These are phyloP conservation scores for Pythium phragmitis DNA, from an alignment of 352 stramenopile species.

Conservation along the genomic window DNA sequence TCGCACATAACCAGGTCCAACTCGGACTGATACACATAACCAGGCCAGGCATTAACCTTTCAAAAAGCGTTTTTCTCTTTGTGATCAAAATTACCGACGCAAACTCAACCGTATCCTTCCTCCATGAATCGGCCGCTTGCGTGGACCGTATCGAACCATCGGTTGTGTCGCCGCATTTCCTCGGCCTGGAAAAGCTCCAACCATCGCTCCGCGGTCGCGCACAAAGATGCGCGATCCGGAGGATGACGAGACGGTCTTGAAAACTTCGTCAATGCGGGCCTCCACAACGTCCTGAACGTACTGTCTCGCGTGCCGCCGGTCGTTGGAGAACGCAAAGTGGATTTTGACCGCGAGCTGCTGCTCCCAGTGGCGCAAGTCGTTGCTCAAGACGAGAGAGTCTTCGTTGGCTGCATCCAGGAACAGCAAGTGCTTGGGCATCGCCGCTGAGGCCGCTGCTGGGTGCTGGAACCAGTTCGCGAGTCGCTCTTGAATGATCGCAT, in stretches of 20 bases:
- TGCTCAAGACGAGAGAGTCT: slow-evolving; percentile 33
- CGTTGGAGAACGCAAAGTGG: slow-evolving; percentile 29
- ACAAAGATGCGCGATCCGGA: slow-evolving; percentile 28
- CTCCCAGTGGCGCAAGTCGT: slow-evolving; percentile 38
- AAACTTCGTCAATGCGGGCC: slow-evolving; percentile 25
- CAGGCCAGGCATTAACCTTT: background rate
- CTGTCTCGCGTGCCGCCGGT: slow-evolving; percentile 9
- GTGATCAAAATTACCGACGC: no score
- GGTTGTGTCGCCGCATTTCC: slow-evolving; percentile 15
- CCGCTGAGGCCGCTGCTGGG: background rate
- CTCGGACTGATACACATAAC: background rate
- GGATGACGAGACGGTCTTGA: slow-evolving; percentile 18
- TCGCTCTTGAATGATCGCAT: slow-evolving; percentile 39
- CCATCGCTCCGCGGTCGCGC: slow-evolving; percentile 28
- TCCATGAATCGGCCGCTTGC: slow-evolving; percentile 23
- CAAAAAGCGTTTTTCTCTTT: background rate
- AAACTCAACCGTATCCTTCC: slow-evolving; percentile 12
- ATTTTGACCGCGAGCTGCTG: slow-evolving; percentile 30
- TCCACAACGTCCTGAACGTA: slow-evolving; percentile 37
- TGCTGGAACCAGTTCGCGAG: slow-evolving; percentile 12
- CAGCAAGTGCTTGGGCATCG: slow-evolving; percentile 31
- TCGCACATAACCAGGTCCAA: background rate
- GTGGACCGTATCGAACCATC: slow-evolving; percentile 22
- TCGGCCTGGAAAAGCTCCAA: slow-evolving; percentile 28
- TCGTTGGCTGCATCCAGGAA: slow-evolving; percentile 33